A percentile compares a stretch with the other conserved stretches of the same genome.
Evolutionary conservation across 140 eudicot species (phyloP).

Genomic region (Oenanthe javanica): DNA sequence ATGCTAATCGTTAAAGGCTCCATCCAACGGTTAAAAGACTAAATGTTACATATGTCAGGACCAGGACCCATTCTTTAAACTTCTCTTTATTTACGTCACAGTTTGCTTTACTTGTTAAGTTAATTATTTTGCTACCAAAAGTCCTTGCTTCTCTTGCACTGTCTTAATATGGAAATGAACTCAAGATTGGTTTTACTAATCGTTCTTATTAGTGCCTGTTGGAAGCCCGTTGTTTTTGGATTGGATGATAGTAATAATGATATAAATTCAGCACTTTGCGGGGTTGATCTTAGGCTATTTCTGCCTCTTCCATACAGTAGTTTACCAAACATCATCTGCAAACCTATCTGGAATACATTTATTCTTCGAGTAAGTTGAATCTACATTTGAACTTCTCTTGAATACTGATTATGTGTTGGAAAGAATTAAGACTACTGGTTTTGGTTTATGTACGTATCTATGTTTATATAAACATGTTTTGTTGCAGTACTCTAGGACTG

Average conservation of each 20-base stretch:
- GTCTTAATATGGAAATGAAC: constrained; percentile 21
- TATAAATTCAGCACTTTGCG: constrained; percentile 26
- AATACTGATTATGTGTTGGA: not conserved
- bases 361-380: constrained; percentile 45
- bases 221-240: constrained; percentile 3
- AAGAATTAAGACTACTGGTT: not conserved
- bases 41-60: too few species aligned
- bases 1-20: too few species aligned
- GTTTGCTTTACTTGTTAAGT: not conserved
- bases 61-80: too few species aligned
- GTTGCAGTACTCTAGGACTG: constrained; percentile 63
- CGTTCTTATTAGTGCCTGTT: not conserved
- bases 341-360: constrained; percentile 72
- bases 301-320: constrained; percentile 82
- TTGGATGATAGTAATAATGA: not conserved
- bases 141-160: not conserved
- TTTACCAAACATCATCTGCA: constrained; percentile 54
- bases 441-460: too few species aligned
- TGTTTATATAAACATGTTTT: not conserved
- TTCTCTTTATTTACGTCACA: not conserved
- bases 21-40: too few species aligned
- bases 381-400: not conserved
- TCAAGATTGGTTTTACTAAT: constrained; percentile 10
- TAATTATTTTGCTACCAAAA: not conserved
- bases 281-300: constrained; percentile 38